Evolutionary conservation across 768 basidiomycete species (phyloP), one percentile per base, ranked within the genome.

Genomic region (Leccinum disarticulatum): DNA sequence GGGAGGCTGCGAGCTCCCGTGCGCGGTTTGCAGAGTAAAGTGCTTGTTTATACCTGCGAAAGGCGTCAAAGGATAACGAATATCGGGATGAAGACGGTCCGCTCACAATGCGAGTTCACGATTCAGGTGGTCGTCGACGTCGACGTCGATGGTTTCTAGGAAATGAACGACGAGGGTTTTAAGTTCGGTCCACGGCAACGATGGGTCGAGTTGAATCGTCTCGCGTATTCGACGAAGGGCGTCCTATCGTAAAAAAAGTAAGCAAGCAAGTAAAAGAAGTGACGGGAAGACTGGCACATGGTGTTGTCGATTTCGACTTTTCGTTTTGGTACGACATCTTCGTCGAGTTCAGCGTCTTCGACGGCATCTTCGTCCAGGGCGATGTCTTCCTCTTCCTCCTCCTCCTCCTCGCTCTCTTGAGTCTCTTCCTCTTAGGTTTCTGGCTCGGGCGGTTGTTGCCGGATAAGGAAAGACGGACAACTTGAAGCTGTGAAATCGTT

Each of bases 61-160:
- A 6, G 8, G 9, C 0, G 48, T 62, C n/a, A 47, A 38, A 6
- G 14, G 6, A 36, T 4, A n/a, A 33, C 0, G 3, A 13, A 31
- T 6, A 9, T 48, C 1, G 9, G 13, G 10, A 38, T 46, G 10
- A 17, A 13, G 4, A 7, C 7, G 1, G 6, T 28, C 38, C 19
- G 7, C 92, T 61, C 73, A 98, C 95, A 99, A 98, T 17, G 93
- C 91, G 47, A 98, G 84, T 76, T 99, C 97, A 59, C 97, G 90
- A 65, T 92, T 90, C 27, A 99, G 80, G 74, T 98, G 96, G 73
- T 95, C 90, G 55, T 90, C 74, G 27, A 93, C 87, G 64, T 93
- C 89, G 33, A 87, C 87, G 4, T 87, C 81, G 57, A 92, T 87
- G 19, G 81, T 80, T 59, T 89, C 76, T 6, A 93, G 89, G 73